These are phyloP conservation scores for Wallacemonas sp. DNA, from an alignment of 208 protist genomes.

Conservation along the genomic window DNA sequence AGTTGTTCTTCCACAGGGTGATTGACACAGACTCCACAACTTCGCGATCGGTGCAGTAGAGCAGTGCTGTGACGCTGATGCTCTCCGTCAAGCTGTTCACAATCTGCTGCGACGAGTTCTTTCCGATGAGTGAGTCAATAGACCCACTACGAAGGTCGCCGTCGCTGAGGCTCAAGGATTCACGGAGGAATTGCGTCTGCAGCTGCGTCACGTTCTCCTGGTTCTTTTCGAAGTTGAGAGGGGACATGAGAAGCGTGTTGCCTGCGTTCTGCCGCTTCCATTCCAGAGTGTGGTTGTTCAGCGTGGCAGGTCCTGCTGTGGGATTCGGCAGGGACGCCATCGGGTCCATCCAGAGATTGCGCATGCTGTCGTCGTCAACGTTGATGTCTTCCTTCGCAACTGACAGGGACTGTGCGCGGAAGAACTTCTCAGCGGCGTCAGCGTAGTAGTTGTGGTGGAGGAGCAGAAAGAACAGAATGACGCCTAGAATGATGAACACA, in stretches of 20 bases:
- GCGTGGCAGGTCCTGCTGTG: not conserved
- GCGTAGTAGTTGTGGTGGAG: constrained; percentile 68
- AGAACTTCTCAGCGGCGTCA: constrained; percentile 44
- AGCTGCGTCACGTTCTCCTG: constrained; percentile 35
- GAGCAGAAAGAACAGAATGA: constrained; percentile 31
- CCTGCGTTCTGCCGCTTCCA: constrained; percentile 18
- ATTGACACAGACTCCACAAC: constrained; percentile 30
- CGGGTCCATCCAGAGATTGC: not conserved
- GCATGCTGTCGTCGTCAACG: constrained; percentile 20
- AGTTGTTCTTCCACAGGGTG: constrained; percentile 60
- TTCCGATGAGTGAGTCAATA: constrained; percentile 5
- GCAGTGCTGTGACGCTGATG: constrained; percentile 55
- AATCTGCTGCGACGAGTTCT: constrained; percentile 8
- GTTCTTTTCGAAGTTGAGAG: constrained; percentile 35
- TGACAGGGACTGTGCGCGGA: constrained; percentile 40
- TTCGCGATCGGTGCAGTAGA: constrained; percentile 42
- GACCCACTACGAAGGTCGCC: not conserved
- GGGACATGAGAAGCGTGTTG: constrained; percentile 38
- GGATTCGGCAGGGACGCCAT: not conserved
- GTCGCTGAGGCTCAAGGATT: constrained; percentile 9
- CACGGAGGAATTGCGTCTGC: constrained; percentile 29
- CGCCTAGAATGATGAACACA: constrained; percentile 29
- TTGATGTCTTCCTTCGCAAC: constrained; percentile 33
- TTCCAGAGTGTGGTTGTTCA: constrained; percentile 17
- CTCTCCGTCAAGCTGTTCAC: constrained; percentile 29